Evolutionary conservation across 1,284 basidiomycete species (phyloP).

Genomic region (Termitomyces sp.): DNA sequence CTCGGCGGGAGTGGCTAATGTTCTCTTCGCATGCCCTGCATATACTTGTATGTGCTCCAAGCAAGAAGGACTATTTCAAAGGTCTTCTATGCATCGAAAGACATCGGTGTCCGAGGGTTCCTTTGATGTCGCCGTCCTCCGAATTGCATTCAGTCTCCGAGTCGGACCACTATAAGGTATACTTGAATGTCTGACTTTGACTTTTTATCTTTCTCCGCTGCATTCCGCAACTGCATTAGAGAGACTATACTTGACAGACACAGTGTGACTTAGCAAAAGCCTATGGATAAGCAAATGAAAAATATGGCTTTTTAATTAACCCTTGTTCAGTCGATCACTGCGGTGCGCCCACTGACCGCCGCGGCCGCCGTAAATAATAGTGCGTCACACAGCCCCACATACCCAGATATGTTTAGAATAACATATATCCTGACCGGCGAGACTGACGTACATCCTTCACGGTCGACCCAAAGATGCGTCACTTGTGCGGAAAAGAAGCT

Average conservation of each 20-base stretch:
- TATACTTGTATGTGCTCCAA: not conserved
- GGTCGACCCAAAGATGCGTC: not conserved
- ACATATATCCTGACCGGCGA: not conserved
- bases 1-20: not conserved
- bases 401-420: not conserved
- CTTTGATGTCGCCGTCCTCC: not conserved
- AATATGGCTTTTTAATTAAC: not conserved
- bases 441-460: not conserved
- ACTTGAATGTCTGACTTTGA: conserved; percentile 1
- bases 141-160: not conserved
- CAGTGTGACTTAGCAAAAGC: not conserved
- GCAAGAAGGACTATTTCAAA: not conserved
- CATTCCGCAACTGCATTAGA: not conserved
- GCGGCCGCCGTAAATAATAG: not conserved
- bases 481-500: not conserved
- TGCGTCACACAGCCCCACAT: not conserved
- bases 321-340: not conserved
- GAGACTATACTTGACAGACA: too few relatives aligned
- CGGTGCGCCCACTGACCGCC: not conserved
- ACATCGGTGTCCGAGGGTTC: not conserved
- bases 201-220: not conserved
- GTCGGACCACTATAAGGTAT: not conserved
- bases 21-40: conserved; percentile 4
- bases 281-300: not conserved
- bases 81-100: not conserved